Evolutionary conservation across 768 basidiomycete genomes (phyloP).

Genomic region (Russula lepida): DNA sequence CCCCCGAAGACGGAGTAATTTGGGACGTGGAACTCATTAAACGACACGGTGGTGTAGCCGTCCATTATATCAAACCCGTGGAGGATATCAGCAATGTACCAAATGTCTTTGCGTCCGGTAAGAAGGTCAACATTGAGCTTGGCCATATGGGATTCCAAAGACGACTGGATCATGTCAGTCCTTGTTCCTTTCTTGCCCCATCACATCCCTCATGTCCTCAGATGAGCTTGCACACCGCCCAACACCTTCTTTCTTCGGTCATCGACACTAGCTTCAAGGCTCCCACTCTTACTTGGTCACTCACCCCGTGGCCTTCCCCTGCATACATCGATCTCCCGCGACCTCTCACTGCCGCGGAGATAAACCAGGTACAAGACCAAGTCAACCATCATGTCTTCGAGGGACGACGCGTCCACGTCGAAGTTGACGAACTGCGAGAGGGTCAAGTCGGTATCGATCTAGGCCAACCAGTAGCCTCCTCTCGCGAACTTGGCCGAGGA

Average conservation of each 20-base stretch:
- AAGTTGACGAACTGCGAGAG: slow-evolving; percentile 58
- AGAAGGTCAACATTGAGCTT: slow-evolving; percentile 43
- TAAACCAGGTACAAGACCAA: slow-evolving; percentile 48
- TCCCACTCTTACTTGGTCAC: slow-evolving; percentile 76
- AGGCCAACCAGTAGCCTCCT: slow-evolving; percentile 33
- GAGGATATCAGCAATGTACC: slow-evolving; percentile 37
- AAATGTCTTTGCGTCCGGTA: slow-evolving; percentile 43
- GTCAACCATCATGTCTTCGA: slow-evolving; percentile 64
- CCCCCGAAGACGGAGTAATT: slow-evolving; percentile 33
- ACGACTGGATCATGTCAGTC: slow-evolving; percentile 64
- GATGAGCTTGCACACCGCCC: slow-evolving; percentile 83
- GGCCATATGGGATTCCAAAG: slow-evolving; percentile 53
- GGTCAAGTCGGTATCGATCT: slow-evolving; percentile 24
- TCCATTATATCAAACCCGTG: slow-evolving; percentile 55
- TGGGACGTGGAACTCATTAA: slow-evolving; percentile 62
- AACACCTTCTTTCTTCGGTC: slow-evolving; percentile 77
- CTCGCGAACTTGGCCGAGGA: slow-evolving; percentile 46
- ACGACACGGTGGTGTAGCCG: slow-evolving; percentile 62
- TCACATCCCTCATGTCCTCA: slow-evolving; percentile 24
- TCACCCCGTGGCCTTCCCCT: slow-evolving; percentile 56
- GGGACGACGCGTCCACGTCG: slow-evolving; percentile 59
- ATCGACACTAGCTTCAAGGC: slow-evolving; percentile 55
- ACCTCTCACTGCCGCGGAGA: slow-evolving; percentile 55
- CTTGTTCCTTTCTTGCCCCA: background rate
- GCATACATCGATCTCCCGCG: slow-evolving; percentile 74